Conservation (phyloP, 2,329 filamentous ascomycete genomes). For the Zasmidium angulare region DNA sequence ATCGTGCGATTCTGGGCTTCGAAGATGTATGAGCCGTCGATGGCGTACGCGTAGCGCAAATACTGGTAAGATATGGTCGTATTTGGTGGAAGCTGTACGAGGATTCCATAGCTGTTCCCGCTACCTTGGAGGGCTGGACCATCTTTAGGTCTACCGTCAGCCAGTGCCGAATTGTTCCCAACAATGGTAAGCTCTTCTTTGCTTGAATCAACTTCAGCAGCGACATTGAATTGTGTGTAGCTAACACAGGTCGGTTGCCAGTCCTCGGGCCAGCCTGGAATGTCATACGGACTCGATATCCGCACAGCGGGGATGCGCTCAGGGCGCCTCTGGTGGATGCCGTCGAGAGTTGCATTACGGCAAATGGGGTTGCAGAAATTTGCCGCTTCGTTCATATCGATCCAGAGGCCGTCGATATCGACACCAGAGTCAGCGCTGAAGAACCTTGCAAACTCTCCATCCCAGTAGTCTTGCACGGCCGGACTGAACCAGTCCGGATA, state of each 20-base stretch:
- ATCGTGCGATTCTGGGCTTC: conserved; percentile 34
- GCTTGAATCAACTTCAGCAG: conserved; percentile 34
- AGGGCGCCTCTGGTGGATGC: conserved; percentile 50
- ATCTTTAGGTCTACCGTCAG: conserved; percentile 25
- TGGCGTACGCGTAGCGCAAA: conserved; percentile 28
- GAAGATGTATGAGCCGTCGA: conserved; percentile 34
- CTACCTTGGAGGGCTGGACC: conserved; percentile 32
- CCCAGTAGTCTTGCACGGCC: conserved; percentile 67
- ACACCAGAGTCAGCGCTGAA: conserved; percentile 65
- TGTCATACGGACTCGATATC: conserved; percentile 57
- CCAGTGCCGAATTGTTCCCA: conserved; percentile 34
- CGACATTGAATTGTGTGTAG: conserved; percentile 34
- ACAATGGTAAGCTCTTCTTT: conserved; percentile 38
- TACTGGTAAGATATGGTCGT: conserved; percentile 34
- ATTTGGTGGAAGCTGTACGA: conserved; percentile 34
- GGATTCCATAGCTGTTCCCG: conserved; percentile 36
- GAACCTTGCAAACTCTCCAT: conserved; percentile 63
- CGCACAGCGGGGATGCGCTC: conserved; percentile 64
- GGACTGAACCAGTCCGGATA: conserved; percentile 69
- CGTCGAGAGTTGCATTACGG: conserved; percentile 34
- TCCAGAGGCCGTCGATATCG: conserved; percentile 71
- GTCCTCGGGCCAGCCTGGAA: conserved; percentile 67
- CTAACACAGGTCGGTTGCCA: conserved; percentile 58
- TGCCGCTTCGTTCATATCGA: conserved; percentile 65
- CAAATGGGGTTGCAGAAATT: conserved; percentile 53